A percentile compares a stretch with the other conserved stretches of the same genome.
Evolutionary conservation across 495 filamentous ascomycete genomes (phyloP).

Genomic region (Neurospora intermedia): DNA sequence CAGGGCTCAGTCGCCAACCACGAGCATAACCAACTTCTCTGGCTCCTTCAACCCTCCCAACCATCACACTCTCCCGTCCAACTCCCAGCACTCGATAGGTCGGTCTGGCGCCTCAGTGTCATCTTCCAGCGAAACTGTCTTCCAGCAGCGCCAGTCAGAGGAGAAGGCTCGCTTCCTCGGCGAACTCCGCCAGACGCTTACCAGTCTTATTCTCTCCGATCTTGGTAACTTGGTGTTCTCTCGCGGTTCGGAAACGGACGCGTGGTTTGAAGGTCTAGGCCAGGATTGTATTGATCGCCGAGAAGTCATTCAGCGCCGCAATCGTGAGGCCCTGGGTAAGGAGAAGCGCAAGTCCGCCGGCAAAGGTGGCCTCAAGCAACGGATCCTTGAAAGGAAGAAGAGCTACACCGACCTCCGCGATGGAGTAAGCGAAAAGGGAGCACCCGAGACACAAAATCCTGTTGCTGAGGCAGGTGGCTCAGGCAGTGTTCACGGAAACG

Average conservation of each 20-base stretch:
- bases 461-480: conserved; percentile 19
- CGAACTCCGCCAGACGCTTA: conserved; percentile 67
- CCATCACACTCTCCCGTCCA: conserved; percentile 30
- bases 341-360: conserved; percentile 34
- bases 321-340: conserved; percentile 26
- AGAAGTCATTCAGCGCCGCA: conserved; percentile 48
- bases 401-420: conserved; percentile 41
- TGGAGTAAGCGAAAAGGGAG: conserved; percentile 17
- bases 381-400: conserved; percentile 49
- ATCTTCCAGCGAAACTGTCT: conserved; percentile 49
- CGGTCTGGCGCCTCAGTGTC: conserved; percentile 41
- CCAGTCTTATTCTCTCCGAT: conserved; percentile 81
- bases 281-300: conserved; percentile 68
- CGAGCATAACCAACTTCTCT: conserved; percentile 40
- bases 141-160: conserved; percentile 40
- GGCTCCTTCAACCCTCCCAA: conserved; percentile 32
- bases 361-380: conserved; percentile 30
- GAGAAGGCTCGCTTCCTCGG: conserved; percentile 57
- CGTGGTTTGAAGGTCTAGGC: conserved; percentile 71
- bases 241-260: conserved; percentile 83
- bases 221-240: conserved; percentile 76
- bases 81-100: conserved; percentile 28
- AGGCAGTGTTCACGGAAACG: conserved; percentile 22
- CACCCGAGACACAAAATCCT: conserved; percentile 20
- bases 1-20: conserved; percentile 45